phyloP scores from a whole-genome alignment of 495 filamentous ascomycete genomes.

The Friedmanniomyces endolithicus region DNA sequence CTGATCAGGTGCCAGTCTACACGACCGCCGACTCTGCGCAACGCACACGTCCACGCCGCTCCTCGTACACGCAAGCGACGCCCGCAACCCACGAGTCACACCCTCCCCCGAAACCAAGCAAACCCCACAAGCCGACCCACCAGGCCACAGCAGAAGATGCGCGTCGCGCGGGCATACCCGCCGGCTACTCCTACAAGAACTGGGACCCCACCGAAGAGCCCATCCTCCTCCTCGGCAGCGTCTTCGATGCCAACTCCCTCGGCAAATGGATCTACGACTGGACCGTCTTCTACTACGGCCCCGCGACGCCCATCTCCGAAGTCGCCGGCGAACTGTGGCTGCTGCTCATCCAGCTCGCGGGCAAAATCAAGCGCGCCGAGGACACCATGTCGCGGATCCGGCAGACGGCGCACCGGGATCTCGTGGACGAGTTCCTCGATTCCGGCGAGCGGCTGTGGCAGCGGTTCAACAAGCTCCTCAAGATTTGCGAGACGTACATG shows the following conservation, averaged over 20 bases:
- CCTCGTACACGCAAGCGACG: constrained; percentile 26
- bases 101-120: constrained; percentile 18
- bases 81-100: constrained; percentile 5
- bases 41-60: constrained; percentile 23
- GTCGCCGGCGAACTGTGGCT: constrained; percentile 94
- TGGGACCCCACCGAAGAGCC: constrained; percentile 93
- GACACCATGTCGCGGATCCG: constrained; percentile 67
- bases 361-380: constrained; percentile 86
- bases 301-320: constrained; percentile 75
- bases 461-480: constrained; percentile 77
- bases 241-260: constrained; percentile 94
- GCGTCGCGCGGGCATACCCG: constrained; percentile 65
- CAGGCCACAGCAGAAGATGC: constrained; percentile 82
- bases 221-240: constrained; percentile 85
- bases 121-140: constrained; percentile 31
- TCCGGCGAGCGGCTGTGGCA: constrained; percentile 78
- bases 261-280: constrained; percentile 99
- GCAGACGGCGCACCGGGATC: constrained; percentile 57
- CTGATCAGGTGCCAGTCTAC: constrained; percentile 33
- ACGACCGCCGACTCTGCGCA: constrained; percentile 20
- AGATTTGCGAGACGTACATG: constrained; percentile 88
- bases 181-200: constrained; percentile 93
- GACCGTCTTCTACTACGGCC: constrained; percentile 86
- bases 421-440: constrained; percentile 83
- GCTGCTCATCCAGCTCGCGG: constrained; percentile 85